Conservation (phyloP, 495 filamentous ascomycete species). For the Entonaema liquescens region DNA sequence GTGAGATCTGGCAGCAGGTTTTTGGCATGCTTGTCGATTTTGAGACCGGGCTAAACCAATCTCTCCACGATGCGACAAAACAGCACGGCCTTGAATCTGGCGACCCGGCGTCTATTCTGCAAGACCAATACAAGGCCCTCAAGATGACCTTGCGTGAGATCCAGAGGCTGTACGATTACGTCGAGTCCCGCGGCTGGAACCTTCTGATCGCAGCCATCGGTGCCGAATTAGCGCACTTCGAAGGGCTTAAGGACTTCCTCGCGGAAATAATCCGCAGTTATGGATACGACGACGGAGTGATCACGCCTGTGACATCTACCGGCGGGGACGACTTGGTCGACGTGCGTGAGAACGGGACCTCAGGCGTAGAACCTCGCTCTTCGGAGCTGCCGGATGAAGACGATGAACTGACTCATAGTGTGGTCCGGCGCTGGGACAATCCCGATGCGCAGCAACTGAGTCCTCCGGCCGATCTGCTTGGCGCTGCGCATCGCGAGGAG, state of each 20-base stretch:
- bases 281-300: conserved; percentile 42
- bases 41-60: conserved; percentile 67
- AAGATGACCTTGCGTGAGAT: conserved; percentile 64
- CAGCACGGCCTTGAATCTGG: conserved; percentile 6
- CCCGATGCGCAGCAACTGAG: conserved; percentile 22
- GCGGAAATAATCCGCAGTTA: conserved; percentile 56
- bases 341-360: conserved; percentile 13
- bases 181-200: conserved; percentile 79
- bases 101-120: conserved; percentile 48
- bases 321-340: conserved; percentile 22
- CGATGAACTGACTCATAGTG: conserved; percentile 40
- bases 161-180: conserved; percentile 66
- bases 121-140: conserved; percentile 63
- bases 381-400: conserved; percentile 9
- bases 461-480: conserved; percentile 30
- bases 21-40: conserved; percentile 70
- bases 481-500: conserved; percentile 28
- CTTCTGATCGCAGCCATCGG: conserved; percentile 87
- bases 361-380: background rate
- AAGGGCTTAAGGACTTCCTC: conserved; percentile 72
- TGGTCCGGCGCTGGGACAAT: conserved; percentile 42
- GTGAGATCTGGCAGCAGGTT: conserved; percentile 78
- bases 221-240: conserved; percentile 86
- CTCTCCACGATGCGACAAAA: conserved; percentile 55
- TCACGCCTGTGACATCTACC: conserved; percentile 29